These are phyloP conservation scores for Paecilomyces fulvus DNA, from an alignment of 2,329 filamentous ascomycete species.

Conservation along the genomic window DNA sequence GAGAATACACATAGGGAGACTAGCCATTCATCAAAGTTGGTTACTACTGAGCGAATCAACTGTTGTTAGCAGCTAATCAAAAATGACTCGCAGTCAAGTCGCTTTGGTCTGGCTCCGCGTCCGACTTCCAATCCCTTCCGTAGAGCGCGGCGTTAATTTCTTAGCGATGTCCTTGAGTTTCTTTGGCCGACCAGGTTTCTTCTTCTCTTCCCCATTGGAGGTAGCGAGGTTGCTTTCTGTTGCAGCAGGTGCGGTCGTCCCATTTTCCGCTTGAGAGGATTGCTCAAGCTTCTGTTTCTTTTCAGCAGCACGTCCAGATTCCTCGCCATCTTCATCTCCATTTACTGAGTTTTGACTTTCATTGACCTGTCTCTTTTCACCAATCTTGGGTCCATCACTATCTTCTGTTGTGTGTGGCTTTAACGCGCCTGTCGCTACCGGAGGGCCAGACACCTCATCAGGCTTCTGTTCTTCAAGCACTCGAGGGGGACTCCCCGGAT, in stretches of 20 bases:
- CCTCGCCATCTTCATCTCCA: constrained; percentile 6
- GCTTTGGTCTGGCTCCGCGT: constrained; percentile 31
- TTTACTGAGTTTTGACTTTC: constrained; percentile 2
- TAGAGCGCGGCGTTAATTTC: constrained; percentile 13
- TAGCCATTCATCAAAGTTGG: background rate
- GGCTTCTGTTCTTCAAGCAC: background rate
- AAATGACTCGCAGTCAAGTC: background rate
- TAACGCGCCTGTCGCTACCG: background rate
- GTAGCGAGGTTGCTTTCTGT: background rate
- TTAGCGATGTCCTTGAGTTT: constrained; percentile 20
- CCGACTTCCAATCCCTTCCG: constrained; percentile 28
- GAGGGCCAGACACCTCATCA: background rate
- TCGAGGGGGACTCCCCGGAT: background rate
- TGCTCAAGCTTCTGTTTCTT: constrained; percentile 29
- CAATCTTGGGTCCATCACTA: constrained; percentile 4
- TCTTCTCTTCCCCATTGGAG: constrained; percentile 16
- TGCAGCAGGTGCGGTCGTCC: constrained; percentile 5
- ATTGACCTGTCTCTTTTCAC: constrained; percentile 19
- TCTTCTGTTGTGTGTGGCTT: constrained; percentile 1
- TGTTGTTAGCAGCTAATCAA: background rate
- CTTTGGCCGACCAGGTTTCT: constrained; percentile 22
- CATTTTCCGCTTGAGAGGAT: constrained; percentile 8
- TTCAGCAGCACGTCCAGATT: constrained; percentile 10
- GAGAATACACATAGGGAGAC: background rate
- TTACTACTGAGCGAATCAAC: background rate